phyloP scores from a whole-genome alignment of 2,329 filamentous ascomycete genomes.

The Claviceps lovelessii region DNA sequence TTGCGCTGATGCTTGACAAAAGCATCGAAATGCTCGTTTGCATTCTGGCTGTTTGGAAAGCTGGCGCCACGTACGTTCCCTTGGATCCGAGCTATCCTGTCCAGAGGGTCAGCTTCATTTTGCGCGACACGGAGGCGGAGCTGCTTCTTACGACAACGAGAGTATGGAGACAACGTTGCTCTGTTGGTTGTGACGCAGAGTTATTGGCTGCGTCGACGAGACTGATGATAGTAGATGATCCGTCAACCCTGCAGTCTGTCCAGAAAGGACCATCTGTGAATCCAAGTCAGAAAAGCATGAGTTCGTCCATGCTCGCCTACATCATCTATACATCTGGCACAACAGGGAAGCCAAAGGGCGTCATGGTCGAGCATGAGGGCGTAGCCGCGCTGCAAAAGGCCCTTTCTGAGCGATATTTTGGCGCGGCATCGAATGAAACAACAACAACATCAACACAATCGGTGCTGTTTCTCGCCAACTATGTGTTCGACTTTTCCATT shows the following conservation, averaged over 20 bases:
- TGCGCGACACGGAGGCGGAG: neutral
- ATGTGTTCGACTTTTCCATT: conserved; percentile 5
- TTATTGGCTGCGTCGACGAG: neutral
- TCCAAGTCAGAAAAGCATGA: no score
- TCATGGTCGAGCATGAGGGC: conserved; percentile 6
- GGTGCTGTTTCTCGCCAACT: conserved; percentile 4
- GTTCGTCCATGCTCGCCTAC: conserved; percentile 2
- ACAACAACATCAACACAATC: neutral
- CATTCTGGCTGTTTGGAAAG: neutral
- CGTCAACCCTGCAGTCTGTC: neutral
- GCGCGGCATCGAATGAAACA: neutral
- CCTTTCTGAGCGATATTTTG: conserved; percentile 4
- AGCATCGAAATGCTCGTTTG: neutral
- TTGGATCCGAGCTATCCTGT: neutral
- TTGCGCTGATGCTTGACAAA: neutral
- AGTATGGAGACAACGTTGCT: neutral
- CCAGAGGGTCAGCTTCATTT: neutral
- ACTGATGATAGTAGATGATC: neutral
- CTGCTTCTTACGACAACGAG: neutral
- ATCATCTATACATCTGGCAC: conserved; percentile 9
- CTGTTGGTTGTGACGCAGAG: neutral
- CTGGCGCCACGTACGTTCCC: neutral
- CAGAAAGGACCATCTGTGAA: neutral
- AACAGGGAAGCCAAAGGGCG: conserved; percentile 7
- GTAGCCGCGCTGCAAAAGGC: neutral